Evolutionary conservation across 495 filamentous ascomycete genomes (phyloP).

Genomic region (Coniosporium apollinis): DNA sequence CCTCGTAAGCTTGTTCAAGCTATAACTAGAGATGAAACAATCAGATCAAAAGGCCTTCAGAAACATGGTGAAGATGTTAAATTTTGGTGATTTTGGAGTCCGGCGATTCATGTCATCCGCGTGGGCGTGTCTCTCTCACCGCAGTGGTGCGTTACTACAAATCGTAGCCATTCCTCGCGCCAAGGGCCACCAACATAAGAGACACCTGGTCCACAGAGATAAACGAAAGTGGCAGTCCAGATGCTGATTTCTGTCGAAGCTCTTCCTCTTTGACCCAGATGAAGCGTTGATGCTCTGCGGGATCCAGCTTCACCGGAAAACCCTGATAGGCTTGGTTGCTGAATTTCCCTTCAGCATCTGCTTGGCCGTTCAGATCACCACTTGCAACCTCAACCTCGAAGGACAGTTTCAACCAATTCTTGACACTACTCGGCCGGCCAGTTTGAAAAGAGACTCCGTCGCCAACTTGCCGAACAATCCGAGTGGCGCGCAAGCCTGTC

Average conservation of each 20-base stretch:
- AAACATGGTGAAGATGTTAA: too few species aligned
- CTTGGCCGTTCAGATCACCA: too few species aligned
- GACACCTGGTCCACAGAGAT: neutral
- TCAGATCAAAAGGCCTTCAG: too few species aligned
- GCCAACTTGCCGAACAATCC: conserved; percentile 27
- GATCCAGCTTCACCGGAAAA: conserved; percentile 10
- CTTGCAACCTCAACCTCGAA: conserved; percentile 18
- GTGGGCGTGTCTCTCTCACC: too few species aligned
- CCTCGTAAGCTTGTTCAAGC: too few species aligned
- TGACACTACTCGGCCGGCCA: conserved; percentile 2
- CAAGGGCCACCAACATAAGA: conserved; percentile 2
- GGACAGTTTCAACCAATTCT: conserved; percentile 24
- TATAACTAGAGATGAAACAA: too few species aligned
- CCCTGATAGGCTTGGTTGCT: neutral
- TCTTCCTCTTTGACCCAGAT: conserved; percentile 22
- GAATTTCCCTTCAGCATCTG: neutral
- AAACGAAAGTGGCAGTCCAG: neutral
- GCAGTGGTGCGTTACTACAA: too few species aligned
- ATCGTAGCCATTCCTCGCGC: conserved; percentile 7
- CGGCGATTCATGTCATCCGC: too few species aligned
- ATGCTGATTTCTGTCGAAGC: neutral
- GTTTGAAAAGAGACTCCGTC: conserved; percentile 16
- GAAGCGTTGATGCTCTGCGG: conserved; percentile 20
- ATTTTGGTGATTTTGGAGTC: too few species aligned
- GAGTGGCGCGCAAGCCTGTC: conserved; percentile 33